phyloP scores from a whole-genome alignment of 805 yeast genomes.

The Hanseniaspora jakobsenii region DNA sequence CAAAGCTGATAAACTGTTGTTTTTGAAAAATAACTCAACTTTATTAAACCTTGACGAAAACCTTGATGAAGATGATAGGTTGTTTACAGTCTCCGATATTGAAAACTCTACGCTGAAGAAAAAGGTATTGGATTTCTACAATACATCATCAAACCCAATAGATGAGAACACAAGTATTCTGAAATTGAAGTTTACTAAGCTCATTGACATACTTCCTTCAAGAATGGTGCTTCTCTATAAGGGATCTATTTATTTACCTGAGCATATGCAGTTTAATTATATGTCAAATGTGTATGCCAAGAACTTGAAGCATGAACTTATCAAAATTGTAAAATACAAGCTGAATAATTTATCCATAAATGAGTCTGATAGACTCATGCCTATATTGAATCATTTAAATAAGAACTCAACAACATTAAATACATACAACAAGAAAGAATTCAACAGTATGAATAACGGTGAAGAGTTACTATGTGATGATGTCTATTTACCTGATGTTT shows the following conservation, averaged over 20 bases:
- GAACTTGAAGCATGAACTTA: conserved; percentile 39
- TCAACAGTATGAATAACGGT: conserved; percentile 25
- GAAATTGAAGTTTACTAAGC: conserved; percentile 79
- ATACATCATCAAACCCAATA: conserved; percentile 33
- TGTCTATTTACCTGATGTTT: conserved; percentile 43
- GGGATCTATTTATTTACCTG: conserved; percentile 80
- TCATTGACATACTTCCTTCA: conserved; percentile 61
- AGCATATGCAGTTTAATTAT: conserved; percentile 61
- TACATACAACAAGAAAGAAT: conserved; percentile 33
- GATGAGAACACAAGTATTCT: conserved; percentile 55
- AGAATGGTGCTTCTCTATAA: conserved; percentile 52
- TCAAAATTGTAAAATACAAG: conserved; percentile 59
- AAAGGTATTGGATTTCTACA: conserved; percentile 27
- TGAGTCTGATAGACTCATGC: conserved; percentile 82
- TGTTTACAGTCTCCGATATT: conserved; percentile 26
- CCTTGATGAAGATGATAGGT: conserved; percentile 50
- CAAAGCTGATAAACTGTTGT: conserved; percentile 58
- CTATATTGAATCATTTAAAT: conserved; percentile 59
- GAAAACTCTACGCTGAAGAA: conserved; percentile 32
- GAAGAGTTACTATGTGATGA: conserved; percentile 50
- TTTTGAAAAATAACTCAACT: conserved; percentile 52
- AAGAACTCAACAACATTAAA: conserved; percentile 57
- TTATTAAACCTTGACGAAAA: conserved; percentile 5
- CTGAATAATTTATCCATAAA: conserved; percentile 51
- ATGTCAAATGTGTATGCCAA: conserved; percentile 56